Evolutionary conservation across 257 asterid species (phyloP).

Genomic region (Verbascum thapsus): DNA sequence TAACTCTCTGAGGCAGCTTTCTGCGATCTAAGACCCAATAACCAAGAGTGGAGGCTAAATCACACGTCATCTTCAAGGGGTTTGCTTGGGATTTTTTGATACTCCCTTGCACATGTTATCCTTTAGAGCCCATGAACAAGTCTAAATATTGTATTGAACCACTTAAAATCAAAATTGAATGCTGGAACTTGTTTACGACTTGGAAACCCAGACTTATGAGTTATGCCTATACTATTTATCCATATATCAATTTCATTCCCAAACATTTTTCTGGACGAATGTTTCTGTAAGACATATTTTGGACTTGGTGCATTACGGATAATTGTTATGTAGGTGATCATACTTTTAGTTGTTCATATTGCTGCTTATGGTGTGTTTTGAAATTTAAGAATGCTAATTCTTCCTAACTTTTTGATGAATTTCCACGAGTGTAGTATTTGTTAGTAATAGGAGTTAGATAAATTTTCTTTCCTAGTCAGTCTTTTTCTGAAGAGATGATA

Average conservation of each 20-base stretch:
- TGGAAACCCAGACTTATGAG: constrained; percentile 2
- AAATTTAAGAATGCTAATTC: not conserved
- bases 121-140: constrained; percentile 6
- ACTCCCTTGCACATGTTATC: not conserved
- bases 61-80: not conserved
- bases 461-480: constrained; percentile 5
- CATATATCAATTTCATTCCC: constrained; percentile 6
- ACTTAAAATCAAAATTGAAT: constrained; percentile 5
- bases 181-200: constrained; percentile 8
- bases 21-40: not conserved
- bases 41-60: constrained; percentile 3
- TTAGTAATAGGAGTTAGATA: not conserved
- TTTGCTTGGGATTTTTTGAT: constrained; percentile 7
- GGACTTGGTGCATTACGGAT: constrained; percentile 5
- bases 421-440: not conserved
- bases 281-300: not conserved
- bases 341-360: constrained; percentile 15
- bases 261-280: constrained; percentile 2
- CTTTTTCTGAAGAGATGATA: not conserved
- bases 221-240: not conserved
- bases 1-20: not conserved
- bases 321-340: constrained; percentile 9
- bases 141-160: not conserved
- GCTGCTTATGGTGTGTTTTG: constrained; percentile 18
- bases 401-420: too few relatives aligned